These are phyloP conservation scores for Trametes cingulata DNA, from an alignment of 768 basidiomycete genomes.

Conservation along the genomic window DNA sequence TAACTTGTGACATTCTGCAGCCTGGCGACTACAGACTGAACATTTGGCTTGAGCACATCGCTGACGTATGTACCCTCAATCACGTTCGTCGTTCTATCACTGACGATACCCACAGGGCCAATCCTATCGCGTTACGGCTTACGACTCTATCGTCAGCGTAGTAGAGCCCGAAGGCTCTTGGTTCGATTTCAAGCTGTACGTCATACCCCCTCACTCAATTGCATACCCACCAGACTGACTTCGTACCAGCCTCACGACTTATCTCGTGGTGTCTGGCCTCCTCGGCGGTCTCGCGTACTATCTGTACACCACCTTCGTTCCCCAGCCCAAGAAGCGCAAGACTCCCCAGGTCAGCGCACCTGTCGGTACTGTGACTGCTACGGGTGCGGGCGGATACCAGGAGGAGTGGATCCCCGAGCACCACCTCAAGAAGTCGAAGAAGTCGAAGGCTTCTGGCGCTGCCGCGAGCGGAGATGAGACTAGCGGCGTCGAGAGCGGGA, in stretches of 20 bases:
- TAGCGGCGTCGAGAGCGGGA: slow-evolving; percentile 45
- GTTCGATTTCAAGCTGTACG: slow-evolving; percentile 81
- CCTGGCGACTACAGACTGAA: slow-evolving; percentile 74
- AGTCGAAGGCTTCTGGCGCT: slow-evolving; percentile 52
- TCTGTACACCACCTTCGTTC: slow-evolving; percentile 64
- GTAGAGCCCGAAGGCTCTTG: slow-evolving; percentile 79
- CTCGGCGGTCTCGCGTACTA: slow-evolving; percentile 66
- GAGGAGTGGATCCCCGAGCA: slow-evolving; percentile 95
- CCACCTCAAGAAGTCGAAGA: slow-evolving; percentile 72
- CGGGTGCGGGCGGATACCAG: slow-evolving; percentile 70
- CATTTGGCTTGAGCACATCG: slow-evolving; percentile 72
- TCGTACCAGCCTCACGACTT: slow-evolving; percentile 59
- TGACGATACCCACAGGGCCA: slow-evolving; percentile 43
- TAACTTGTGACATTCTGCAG: slow-evolving; percentile 38
- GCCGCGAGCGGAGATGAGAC: slow-evolving; percentile 67
- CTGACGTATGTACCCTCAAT: slow-evolving; percentile 48
- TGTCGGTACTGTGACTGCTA: slow-evolving; percentile 59
- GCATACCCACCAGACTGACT: slow-evolving; percentile 3
- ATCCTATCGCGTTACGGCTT: slow-evolving; percentile 64
- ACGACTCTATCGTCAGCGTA: slow-evolving; percentile 73
- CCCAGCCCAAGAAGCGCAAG: slow-evolving; percentile 63
- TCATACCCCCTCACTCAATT: slow-evolving; percentile 11
- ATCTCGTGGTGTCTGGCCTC: slow-evolving; percentile 64
- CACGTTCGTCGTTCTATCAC: background rate
- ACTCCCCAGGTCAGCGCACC: slow-evolving; percentile 51